phyloP scores from a whole-genome alignment of 2,329 filamentous ascomycete species.

The Monilinia fructicola region DNA sequence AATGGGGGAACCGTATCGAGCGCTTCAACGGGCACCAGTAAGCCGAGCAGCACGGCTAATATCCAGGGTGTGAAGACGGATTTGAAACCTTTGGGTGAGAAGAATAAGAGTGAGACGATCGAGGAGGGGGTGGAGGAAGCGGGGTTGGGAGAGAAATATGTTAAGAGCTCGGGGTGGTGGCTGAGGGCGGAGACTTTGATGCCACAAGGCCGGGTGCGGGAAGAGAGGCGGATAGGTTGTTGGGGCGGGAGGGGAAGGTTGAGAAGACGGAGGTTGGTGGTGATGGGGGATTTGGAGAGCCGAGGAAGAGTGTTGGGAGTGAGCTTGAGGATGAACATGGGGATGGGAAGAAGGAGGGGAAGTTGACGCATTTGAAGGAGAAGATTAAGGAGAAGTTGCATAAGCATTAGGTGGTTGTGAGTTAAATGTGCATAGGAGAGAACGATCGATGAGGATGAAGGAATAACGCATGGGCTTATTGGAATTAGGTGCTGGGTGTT shows the following conservation, averaged over 20 bases:
- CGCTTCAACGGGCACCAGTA: neutral
- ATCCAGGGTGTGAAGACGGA: neutral
- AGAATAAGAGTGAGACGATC: constrained; percentile 35
- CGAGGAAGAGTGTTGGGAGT: constrained; percentile 51
- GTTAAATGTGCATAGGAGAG: neutral
- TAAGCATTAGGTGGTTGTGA: constrained; percentile 30
- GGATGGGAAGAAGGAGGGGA: constrained; percentile 35
- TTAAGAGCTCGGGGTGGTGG: constrained; percentile 56
- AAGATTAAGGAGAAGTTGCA: constrained; percentile 72
- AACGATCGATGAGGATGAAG: neutral
- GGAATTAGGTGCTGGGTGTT: neutral
- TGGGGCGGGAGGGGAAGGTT: constrained; percentile 45
- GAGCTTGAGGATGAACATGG: constrained; percentile 29
- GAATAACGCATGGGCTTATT: too few relatives aligned
- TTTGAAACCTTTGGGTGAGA: neutral
- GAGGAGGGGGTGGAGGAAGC: constrained; percentile 53
- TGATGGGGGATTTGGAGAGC: constrained; percentile 58
- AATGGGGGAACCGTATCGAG: constrained; percentile 25
- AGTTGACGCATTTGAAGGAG: constrained; percentile 56
- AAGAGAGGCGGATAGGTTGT: constrained; percentile 61
- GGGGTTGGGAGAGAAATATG: constrained; percentile 44
- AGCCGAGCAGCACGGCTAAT: neutral
- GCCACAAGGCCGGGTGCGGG: constrained; percentile 63
- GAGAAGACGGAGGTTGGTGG: constrained; percentile 64
- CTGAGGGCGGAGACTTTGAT: constrained; percentile 69